phyloP scores from a whole-genome alignment of 192 early-diverging fungal species.

The Coemansia sp. region DNA sequence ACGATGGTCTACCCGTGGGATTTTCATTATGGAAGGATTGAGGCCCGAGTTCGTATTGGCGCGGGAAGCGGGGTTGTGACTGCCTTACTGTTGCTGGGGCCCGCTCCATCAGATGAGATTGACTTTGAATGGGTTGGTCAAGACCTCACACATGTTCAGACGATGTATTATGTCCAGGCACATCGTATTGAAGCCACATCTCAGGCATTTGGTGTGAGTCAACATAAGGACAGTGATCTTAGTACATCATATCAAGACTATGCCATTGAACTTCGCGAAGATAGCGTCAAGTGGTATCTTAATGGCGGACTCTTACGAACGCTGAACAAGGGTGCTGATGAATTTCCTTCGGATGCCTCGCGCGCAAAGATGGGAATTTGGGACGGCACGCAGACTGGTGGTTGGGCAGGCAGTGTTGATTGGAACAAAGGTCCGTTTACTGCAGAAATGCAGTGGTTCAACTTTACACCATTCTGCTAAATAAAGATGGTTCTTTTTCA shows the following conservation, averaged over 20 bases:
- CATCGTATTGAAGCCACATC: slow-evolving; percentile 34
- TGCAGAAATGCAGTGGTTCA: slow-evolving; percentile 37
- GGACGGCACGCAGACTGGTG: slow-evolving; percentile 48
- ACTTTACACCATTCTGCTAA: slow-evolving; percentile 32
- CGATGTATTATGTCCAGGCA: slow-evolving; percentile 56
- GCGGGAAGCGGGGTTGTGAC: slow-evolving; percentile 54
- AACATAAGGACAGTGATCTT: slow-evolving; percentile 29
- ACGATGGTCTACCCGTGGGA: slow-evolving; percentile 50
- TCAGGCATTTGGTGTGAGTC: slow-evolving; percentile 21
- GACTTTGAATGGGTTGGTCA: slow-evolving; percentile 66
- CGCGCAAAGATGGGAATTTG: slow-evolving; percentile 49
- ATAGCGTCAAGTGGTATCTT: slow-evolving; percentile 60
- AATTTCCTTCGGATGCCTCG: slow-evolving; percentile 32
- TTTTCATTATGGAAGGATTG: slow-evolving; percentile 37
- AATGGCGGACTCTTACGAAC: slow-evolving; percentile 28
- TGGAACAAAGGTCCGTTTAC: slow-evolving; percentile 39
- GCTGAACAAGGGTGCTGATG: slow-evolving; percentile 5
- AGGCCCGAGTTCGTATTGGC: slow-evolving; percentile 33
- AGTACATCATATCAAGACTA: slow-evolving; percentile 57
- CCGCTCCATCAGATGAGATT: slow-evolving; percentile 58
- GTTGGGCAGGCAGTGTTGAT: slow-evolving; percentile 52
- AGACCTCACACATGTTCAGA: slow-evolving; percentile 44
- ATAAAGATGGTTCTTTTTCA: no score
- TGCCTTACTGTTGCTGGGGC: slow-evolving; percentile 51
- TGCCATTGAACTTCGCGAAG: slow-evolving; percentile 58